Evolutionary conservation across 2,329 filamentous ascomycete species (phyloP).

Genomic region (Monosporascus sp.): DNA sequence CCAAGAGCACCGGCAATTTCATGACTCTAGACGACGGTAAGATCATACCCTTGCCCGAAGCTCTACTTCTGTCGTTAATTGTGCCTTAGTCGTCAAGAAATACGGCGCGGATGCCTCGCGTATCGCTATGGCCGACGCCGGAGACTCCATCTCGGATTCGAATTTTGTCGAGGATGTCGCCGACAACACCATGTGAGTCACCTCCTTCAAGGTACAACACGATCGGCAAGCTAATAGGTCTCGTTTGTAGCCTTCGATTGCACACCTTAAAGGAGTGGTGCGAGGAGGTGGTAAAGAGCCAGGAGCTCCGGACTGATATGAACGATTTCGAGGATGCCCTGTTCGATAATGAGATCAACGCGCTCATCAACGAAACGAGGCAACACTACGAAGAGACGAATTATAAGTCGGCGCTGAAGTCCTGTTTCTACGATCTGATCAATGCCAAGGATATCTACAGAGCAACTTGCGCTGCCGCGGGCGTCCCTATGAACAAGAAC

Average conservation of each 20-base stretch:
- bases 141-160: conserved; percentile 89
- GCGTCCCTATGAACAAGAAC: conserved; percentile 81
- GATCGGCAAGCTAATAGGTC: too few species aligned
- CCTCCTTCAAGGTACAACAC: too few species aligned
- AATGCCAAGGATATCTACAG: conserved; percentile 68
- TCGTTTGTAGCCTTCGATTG: conserved; percentile 53
- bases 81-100: conserved; percentile 61
- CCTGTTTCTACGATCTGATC: conserved; percentile 86
- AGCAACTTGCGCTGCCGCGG: conserved; percentile 44
- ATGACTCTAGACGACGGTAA: conserved; percentile 69
- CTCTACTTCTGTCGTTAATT: too few species aligned
- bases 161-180: conserved; percentile 97
- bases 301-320: conserved; percentile 67
- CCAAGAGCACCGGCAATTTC: conserved; percentile 96
- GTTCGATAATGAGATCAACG: conserved; percentile 91
- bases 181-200: conserved; percentile 61
- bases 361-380: conserved; percentile 70
- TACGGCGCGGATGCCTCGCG: conserved; percentile 91
- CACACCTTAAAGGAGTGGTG: conserved; percentile 84
- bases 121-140: conserved; percentile 88
- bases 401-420: conserved; percentile 83
- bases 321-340: conserved; percentile 78
- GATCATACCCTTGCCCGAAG: neutral
- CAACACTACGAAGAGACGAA: conserved; percentile 73
- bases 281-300: conserved; percentile 72